A percentile compares a stretch with the other conserved stretches of the same genome.
These are phyloP conservation scores for Diatrype stigma DNA, from an alignment of 2,329 filamentous ascomycete species.

Conservation along the genomic window DNA sequence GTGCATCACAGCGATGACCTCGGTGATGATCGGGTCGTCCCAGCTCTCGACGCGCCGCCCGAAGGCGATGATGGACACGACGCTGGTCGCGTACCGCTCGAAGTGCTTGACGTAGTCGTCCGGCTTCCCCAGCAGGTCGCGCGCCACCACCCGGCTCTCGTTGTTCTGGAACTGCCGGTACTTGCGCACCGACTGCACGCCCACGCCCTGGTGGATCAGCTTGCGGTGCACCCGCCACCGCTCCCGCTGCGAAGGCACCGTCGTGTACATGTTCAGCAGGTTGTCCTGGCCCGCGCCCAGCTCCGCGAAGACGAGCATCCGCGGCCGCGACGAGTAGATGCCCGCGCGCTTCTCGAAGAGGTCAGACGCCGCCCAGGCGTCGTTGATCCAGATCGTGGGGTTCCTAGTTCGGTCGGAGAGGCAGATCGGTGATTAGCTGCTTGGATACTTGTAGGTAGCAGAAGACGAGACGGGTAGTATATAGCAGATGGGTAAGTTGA, in stretches of 20 bases:
- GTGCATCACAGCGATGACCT: conserved; percentile 56
- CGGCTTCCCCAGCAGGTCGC: conserved; percentile 40
- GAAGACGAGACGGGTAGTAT: too few species aligned
- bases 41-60: conserved; percentile 46
- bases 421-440: conserved; percentile 1
- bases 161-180: conserved; percentile 53
- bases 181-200: conserved; percentile 50
- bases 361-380: conserved; percentile 46
- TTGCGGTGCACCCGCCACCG: conserved; percentile 44
- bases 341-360: conserved; percentile 50
- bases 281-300: conserved; percentile 40
- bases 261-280: conserved; percentile 40
- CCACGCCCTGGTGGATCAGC: conserved; percentile 48
- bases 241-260: conserved; percentile 34
- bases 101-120: conserved; percentile 48
- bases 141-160: conserved; percentile 52
- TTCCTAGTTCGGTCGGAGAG: conserved; percentile 22
- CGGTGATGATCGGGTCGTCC: conserved; percentile 54
- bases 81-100: conserved; percentile 49
- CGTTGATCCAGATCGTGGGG: conserved; percentile 44
- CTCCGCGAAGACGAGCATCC: conserved; percentile 45
- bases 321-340: conserved; percentile 47
- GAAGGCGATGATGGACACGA: conserved; percentile 53
- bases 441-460: not conserved
- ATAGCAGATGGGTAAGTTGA: too few species aligned